These are phyloP conservation scores for Cyberlindnera xylosilytica DNA, from an alignment of 805 yeast genomes.

Conservation along the genomic window DNA sequence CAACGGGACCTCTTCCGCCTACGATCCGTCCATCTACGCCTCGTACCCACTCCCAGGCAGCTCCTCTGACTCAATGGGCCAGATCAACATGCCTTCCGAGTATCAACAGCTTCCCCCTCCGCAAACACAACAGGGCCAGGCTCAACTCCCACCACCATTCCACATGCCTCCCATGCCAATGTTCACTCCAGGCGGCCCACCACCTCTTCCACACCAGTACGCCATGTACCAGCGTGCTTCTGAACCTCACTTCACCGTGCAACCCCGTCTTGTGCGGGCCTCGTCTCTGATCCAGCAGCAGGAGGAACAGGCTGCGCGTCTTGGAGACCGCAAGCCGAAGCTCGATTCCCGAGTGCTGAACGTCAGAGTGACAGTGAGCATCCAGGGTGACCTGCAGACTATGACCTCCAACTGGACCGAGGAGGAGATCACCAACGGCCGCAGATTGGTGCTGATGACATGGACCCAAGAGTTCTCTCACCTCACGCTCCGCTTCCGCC, in stretches of 20 bases:
- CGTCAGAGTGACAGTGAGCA: conserved; percentile 18
- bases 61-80: not conserved
- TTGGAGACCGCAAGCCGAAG: not conserved
- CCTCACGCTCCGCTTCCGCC: conserved; percentile 36
- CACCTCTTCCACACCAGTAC: not conserved
- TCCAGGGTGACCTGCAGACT: conserved; percentile 15
- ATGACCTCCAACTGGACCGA: conserved; percentile 46
- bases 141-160: not conserved
- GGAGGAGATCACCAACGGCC: conserved; percentile 41
- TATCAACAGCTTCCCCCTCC: not conserved
- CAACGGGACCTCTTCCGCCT: conserved; percentile 6
- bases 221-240: conserved; percentile 7
- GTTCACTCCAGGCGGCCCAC: not conserved
- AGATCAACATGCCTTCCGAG: not conserved
- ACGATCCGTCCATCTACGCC: conserved; percentile 2
- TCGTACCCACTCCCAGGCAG: not conserved
- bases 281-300: conserved; percentile 4
- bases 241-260: conserved; percentile 10
- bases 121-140: conserved; percentile 1
- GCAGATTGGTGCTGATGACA: conserved; percentile 48
- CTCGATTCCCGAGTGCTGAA: conserved; percentile 4
- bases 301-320: conserved; percentile 1
- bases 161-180: not conserved
- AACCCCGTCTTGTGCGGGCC: conserved; percentile 20
- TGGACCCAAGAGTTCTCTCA: conserved; percentile 34